Evolutionary conservation across 768 basidiomycete species (phyloP).

Genomic region (Trametes coccinea): DNA sequence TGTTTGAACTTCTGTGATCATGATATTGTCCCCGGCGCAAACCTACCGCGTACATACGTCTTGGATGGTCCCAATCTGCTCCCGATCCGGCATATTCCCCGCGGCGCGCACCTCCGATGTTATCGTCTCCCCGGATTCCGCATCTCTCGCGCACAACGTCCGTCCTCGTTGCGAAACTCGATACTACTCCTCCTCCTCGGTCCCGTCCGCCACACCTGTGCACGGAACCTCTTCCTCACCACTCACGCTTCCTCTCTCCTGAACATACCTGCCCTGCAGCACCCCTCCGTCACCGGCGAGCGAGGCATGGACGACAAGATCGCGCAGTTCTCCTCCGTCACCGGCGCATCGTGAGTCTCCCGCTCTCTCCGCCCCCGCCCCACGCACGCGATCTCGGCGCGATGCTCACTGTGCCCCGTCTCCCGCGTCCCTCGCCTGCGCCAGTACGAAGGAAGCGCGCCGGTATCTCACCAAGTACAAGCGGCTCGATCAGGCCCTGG

Average conservation of each 20-base stretch:
- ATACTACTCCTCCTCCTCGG: background rate
- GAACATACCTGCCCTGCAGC: background rate
- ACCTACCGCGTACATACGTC: background rate
- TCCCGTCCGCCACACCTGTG: too few species aligned
- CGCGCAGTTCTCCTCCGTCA: slow-evolving; percentile 62
- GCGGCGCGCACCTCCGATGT: background rate
- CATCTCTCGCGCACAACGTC: background rate
- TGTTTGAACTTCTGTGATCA: too few species aligned
- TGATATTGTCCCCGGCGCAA: background rate
- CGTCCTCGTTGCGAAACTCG: background rate
- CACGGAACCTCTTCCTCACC: too few species aligned
- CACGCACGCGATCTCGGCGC: background rate
- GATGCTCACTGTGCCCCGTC: background rate
- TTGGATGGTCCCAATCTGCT: background rate
- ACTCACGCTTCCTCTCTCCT: background rate
- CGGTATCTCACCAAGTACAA: slow-evolving; percentile 71
- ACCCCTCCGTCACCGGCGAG: slow-evolving; percentile 15
- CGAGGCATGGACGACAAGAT: slow-evolving; percentile 44
- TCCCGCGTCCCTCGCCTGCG: background rate
- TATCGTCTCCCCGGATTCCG: background rate
- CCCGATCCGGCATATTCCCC: slow-evolving; percentile 3
- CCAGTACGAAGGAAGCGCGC: slow-evolving; percentile 54
- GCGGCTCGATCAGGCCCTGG: slow-evolving; percentile 69
- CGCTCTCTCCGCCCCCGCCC: background rate
- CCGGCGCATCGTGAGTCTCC: slow-evolving; percentile 63